Percentiles rank a stretch among this genome's conserved stretches.
These are phyloP conservation scores for Medicago lupulina DNA, from an alignment of 306 rosid species.

Conservation along the genomic window DNA sequence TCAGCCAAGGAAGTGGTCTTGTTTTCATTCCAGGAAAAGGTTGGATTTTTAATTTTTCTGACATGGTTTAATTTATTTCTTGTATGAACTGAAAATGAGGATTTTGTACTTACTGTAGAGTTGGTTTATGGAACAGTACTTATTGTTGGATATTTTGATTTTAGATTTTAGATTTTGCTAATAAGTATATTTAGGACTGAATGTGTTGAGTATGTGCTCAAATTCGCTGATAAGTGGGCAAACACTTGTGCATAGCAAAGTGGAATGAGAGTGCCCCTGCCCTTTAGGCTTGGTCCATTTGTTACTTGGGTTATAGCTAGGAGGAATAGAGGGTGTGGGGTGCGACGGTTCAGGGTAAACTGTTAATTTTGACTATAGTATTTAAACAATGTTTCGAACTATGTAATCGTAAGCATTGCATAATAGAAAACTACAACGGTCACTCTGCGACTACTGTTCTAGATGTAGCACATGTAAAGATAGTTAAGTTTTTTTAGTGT, in stretches of 20 bases:
- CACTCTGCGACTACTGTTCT: too few relatives aligned
- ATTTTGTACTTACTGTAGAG: too few relatives aligned
- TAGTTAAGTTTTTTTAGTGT: too few relatives aligned
- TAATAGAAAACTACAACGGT: too few relatives aligned
- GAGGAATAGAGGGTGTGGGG: not conserved
- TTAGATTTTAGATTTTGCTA: not conserved
- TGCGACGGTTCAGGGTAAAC: too few relatives aligned
- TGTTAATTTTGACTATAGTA: too few relatives aligned
- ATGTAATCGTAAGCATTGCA: too few relatives aligned
- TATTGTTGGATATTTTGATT: not conserved
- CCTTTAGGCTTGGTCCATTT: not conserved
- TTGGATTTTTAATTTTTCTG: conserved; percentile 8
- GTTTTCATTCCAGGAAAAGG: conserved; percentile 75
- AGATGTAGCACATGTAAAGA: too few relatives aligned
- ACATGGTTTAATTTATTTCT: too few relatives aligned
- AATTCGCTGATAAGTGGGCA: not conserved
- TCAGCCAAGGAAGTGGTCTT: conserved; percentile 53
- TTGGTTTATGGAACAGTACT: not conserved
- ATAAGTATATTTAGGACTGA: not conserved
- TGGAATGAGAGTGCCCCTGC: not conserved
- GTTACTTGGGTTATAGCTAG: not conserved
- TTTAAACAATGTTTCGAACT: too few relatives aligned
- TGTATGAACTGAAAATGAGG: not conserved
- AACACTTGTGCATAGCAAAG: not conserved
- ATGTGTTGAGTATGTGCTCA: not conserved